Evolutionary conservation across 306 rosid species (phyloP), one percentile per base, ranked within the genome.

Genomic region (Trifolium fragiferum): DNA sequence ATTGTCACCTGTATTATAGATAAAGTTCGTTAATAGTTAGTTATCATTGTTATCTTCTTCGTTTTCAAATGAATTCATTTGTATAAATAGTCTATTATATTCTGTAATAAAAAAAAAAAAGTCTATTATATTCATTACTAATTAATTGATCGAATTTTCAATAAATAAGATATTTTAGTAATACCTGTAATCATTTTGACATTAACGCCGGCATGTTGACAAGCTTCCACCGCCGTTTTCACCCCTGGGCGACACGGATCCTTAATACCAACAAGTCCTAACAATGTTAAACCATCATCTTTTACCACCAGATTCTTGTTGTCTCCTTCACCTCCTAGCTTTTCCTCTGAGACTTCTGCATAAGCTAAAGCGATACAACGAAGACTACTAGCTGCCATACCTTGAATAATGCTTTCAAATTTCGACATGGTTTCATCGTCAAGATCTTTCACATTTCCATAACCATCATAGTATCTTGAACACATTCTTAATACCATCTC

Each of bases 181-280:
- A n/a, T n/a, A n/a, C n/a, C 54, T 47, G 54, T 47, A 47, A 80
- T 75, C 84, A 80, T 80, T 68, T 80, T 80, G 10, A 80, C 76
- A 40, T 68, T 75, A 13, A 80, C 84, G 4, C 80, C 84, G 4
- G 84, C 84, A 1, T 27, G 18, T 50, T 74, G 83, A 19, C 83
- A 80, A 59, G 66, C 66, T 61, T 80, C 72, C 19, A 80, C 80
- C 0, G 83, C 80, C 0, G 2, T n/a, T 43, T 68, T 68, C 53
- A 80, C 84, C 14, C 72, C 84, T 0, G 54, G 46, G 30, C 84
- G 76, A 44, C 84, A 80, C 1, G 84, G 84, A 80, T 80, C 84
- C 51, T 80, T 80, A 63, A 80, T 80, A 5, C 84, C 84, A 1
- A 75, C 76, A 4, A 49, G 54, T 4, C 50, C 83, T 57, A 80